Percentiles rank a stretch among this genome's conserved stretches.
phyloP scores from a whole-genome alignment of 2,329 filamentous ascomycete genomes.

The Colletotrichum coccodes region DNA sequence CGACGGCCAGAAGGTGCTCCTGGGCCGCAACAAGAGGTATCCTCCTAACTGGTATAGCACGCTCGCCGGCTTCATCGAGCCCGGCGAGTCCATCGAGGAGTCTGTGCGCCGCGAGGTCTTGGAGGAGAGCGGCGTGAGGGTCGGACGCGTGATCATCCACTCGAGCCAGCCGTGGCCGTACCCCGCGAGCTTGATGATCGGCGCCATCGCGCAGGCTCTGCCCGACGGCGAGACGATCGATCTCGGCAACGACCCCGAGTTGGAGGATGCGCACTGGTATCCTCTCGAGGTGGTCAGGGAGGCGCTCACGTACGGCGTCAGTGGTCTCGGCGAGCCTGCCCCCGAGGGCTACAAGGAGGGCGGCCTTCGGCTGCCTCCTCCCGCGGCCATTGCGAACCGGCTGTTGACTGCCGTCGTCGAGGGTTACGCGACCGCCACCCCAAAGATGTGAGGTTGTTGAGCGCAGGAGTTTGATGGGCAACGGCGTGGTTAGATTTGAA shows the following conservation, averaged over 20 bases:
- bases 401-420: conserved; percentile 82
- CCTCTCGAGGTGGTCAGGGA: conserved; percentile 81
- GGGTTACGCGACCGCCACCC: conserved; percentile 70
- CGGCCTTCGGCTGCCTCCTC: conserved; percentile 80
- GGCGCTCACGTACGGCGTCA: conserved; percentile 75
- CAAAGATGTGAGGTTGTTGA: conserved; percentile 57
- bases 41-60: conserved; percentile 89
- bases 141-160: conserved; percentile 84
- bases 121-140: conserved; percentile 83
- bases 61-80: conserved; percentile 87
- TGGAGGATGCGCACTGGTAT: conserved; percentile 93
- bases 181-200: conserved; percentile 87
- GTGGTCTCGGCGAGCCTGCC: conserved; percentile 72
- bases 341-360: conserved; percentile 79
- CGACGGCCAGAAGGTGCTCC: conserved; percentile 80
- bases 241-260: conserved; percentile 88
- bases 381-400: conserved; percentile 92
- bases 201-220: conserved; percentile 85
- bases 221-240: conserved; percentile 82
- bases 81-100: conserved; percentile 86
- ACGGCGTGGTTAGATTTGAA: conserved; percentile 26
- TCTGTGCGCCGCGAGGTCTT: conserved; percentile 85
- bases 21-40: conserved; percentile 87
- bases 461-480: not conserved
- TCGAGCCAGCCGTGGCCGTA: conserved; percentile 91